A percentile compares a stretch with the other conserved stretches of the same genome.
Evolutionary conservation across 192 early-diverging fungal species (phyloP).

Genomic region (Backusella sp.): DNA sequence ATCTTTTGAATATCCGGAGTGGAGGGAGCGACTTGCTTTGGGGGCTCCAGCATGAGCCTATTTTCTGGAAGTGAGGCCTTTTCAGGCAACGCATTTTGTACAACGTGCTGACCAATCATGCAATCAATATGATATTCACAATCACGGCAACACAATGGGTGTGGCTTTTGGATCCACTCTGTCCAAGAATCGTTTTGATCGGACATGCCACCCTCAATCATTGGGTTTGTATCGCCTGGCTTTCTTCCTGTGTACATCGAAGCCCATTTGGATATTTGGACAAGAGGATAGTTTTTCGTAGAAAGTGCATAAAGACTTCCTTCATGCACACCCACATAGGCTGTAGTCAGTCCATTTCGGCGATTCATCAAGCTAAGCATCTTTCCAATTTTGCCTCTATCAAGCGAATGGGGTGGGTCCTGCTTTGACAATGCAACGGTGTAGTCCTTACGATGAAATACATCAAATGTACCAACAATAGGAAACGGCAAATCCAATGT

Average conservation of each 20-base stretch:
- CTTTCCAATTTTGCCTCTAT: conserved; percentile 27
- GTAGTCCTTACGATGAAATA: conserved; percentile 35
- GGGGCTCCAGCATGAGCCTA: not conserved
- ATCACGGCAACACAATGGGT: conserved; percentile 19
- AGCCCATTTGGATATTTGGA: conserved; percentile 42
- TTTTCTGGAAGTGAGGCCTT: not conserved
- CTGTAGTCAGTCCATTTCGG: conserved; percentile 34
- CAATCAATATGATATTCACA: conserved; percentile 38
- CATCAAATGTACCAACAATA: conserved; percentile 55
- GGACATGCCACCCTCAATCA: conserved; percentile 11
- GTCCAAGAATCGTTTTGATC: conserved; percentile 1
- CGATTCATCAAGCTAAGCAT: conserved; percentile 32
- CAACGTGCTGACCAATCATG: conserved; percentile 45
- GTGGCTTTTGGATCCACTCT: conserved; percentile 12
- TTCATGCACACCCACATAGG: conserved; percentile 63
- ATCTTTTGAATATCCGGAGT: not conserved
- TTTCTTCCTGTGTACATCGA: conserved; percentile 22
- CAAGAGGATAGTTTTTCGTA: conserved; percentile 62
- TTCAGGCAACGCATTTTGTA: conserved; percentile 5
- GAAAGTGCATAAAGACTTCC: conserved; percentile 73
- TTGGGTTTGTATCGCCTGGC: conserved; percentile 12
- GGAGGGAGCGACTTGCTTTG: not conserved
- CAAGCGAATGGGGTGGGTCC: conserved; percentile 15
- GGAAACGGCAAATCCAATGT: conserved; percentile 50
- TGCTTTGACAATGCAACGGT: conserved; percentile 33